These are phyloP conservation scores for Colletotrichum sp. DNA, from an alignment of 2,329 filamentous ascomycete genomes.

Conservation along the genomic window DNA sequence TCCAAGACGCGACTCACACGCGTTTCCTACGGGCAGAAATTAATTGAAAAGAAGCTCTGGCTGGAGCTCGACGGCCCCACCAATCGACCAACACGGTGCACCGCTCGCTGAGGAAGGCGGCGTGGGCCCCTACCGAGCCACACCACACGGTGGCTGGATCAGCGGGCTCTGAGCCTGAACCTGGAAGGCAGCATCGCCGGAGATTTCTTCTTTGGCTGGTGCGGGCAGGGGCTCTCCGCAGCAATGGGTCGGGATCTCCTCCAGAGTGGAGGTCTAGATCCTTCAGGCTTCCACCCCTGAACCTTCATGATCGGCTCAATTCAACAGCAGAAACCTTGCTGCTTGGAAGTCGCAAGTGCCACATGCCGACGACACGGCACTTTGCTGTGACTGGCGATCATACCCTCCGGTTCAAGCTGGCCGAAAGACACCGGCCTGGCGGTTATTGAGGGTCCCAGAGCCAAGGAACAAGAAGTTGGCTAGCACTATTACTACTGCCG, in stretches of 20 bases:
- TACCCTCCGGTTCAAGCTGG: background rate
- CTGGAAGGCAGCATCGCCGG: background rate
- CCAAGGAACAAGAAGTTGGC: background rate
- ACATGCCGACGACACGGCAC: background rate
- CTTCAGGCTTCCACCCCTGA: background rate
- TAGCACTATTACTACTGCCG: background rate
- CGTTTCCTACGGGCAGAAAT: background rate
- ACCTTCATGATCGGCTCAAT: background rate
- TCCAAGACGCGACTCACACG: background rate
- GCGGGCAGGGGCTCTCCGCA: background rate
- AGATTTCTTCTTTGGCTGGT: background rate
- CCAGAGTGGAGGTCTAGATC: background rate
- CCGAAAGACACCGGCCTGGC: background rate
- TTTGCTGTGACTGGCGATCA: conserved; percentile 15
- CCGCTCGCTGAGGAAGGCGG: background rate
- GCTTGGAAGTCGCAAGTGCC: background rate
- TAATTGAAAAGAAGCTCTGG: background rate
- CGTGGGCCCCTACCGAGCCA: background rate
- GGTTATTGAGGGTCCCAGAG: background rate
- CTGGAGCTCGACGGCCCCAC: background rate
- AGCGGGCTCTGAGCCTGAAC: background rate
- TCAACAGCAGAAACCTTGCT: background rate
- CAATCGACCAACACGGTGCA: background rate
- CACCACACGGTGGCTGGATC: background rate
- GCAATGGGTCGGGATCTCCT: background rate